A percentile compares a stretch with the other conserved stretches of the same genome.
Conservation (phyloP, 31 red algal genomes). For the Asparagopsis taxiformis region DNA sequence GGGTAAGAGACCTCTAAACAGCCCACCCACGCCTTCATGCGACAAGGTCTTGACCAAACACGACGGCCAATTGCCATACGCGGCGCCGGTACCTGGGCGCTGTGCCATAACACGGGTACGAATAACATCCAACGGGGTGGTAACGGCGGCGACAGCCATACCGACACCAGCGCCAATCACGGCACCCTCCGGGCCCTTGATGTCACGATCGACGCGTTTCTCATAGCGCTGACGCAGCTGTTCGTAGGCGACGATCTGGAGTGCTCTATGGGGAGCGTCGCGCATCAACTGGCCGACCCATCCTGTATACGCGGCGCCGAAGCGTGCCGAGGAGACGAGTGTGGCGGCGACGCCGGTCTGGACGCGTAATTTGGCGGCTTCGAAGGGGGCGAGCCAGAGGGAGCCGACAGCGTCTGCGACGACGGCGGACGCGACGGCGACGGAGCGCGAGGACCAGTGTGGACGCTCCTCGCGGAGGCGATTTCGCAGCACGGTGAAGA, state of each 20-base stretch:
- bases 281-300: slow-evolving; percentile 42
- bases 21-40: slow-evolving; percentile 28
- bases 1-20: slow-evolving; percentile 47
- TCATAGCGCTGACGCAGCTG: slow-evolving; percentile 16
- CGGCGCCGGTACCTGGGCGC: slow-evolving; percentile 22
- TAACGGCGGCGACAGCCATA: slow-evolving; percentile 58
- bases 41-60: slow-evolving; percentile 24
- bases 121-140: slow-evolving; percentile 86
- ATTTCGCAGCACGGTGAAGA: slow-evolving; percentile 40
- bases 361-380: slow-evolving; percentile 52
- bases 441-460: neutral
- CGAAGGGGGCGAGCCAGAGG: slow-evolving; percentile 55
- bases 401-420: slow-evolving; percentile 51
- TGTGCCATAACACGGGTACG: slow-evolving; percentile 85
- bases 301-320: slow-evolving; percentile 48
- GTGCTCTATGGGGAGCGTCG: slow-evolving; percentile 68
- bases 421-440: slow-evolving; percentile 24
- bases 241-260: slow-evolving; percentile 70
- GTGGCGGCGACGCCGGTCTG: slow-evolving; percentile 54
- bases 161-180: slow-evolving; percentile 41
- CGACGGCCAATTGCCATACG: slow-evolving; percentile 36
- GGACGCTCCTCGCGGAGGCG: slow-evolving; percentile 9
- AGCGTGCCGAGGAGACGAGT: slow-evolving; percentile 20
- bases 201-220: neutral
- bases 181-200: slow-evolving; percentile 12